phyloP scores from a whole-genome alignment of 2,329 filamentous ascomycete genomes.

The Cercospora zeina region DNA sequence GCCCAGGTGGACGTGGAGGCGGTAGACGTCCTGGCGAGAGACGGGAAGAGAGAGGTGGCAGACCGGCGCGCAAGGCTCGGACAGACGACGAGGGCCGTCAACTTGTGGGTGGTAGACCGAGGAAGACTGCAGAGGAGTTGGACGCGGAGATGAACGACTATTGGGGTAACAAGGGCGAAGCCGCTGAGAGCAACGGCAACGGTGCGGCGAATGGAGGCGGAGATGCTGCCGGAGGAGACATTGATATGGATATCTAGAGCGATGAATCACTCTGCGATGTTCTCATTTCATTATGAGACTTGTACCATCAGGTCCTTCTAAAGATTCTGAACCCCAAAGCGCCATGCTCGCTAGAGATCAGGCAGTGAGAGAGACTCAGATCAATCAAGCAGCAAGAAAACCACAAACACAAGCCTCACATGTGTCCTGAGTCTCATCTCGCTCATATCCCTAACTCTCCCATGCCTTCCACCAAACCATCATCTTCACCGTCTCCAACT shows the following conservation, averaged over 20 bases:
- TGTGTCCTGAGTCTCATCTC: neutral
- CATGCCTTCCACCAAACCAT: constrained; percentile 19
- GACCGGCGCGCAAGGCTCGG: constrained; percentile 40
- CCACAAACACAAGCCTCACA: neutral
- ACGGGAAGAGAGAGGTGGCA: constrained; percentile 47
- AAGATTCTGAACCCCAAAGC: neutral
- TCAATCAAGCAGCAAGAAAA: neutral
- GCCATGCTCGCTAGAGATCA: neutral
- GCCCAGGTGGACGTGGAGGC: constrained; percentile 52
- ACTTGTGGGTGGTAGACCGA: constrained; percentile 54
- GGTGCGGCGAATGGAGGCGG: constrained; percentile 28
- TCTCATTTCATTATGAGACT: neutral
- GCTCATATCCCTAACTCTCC: constrained; percentile 22
- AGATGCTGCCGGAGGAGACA: constrained; percentile 31
- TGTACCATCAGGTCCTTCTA: neutral
- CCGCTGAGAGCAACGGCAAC: constrained; percentile 34
- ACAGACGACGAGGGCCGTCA: constrained; percentile 51
- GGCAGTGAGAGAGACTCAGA: neutral
- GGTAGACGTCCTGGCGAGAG: constrained; percentile 51
- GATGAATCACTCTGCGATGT: neutral
- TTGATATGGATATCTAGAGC: constrained; percentile 41
- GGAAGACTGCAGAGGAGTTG: constrained; percentile 87
- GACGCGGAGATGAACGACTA: constrained; percentile 98
- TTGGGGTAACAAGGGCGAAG: constrained; percentile 57
- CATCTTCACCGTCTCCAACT: constrained; percentile 24